phyloP scores from a whole-genome alignment of 441 rosid species.

The Erysimum pusillum region DNA sequence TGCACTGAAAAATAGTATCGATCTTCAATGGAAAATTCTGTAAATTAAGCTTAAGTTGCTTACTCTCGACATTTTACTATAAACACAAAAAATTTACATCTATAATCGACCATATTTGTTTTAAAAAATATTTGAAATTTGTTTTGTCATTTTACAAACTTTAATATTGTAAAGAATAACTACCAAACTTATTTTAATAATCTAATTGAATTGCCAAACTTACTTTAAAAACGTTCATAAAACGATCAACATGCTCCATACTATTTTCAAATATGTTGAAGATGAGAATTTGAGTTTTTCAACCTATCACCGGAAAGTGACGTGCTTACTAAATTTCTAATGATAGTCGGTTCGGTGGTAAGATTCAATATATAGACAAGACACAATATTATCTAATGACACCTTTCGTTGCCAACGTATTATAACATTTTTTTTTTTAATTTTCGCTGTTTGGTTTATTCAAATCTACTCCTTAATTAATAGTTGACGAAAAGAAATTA shows the following conservation, averaged over 20 bases:
- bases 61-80: not conserved
- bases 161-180: not conserved
- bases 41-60: not conserved
- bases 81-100: not conserved
- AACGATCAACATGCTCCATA: constrained; percentile 17
- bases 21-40: not conserved
- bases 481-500: not conserved
- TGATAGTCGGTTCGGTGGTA: constrained; percentile 8
- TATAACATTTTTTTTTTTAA: not conserved
- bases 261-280: not conserved
- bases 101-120: not conserved
- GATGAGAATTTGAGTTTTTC: constrained; percentile 19
- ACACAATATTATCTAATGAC: not conserved
- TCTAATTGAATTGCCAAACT: not conserved
- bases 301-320: constrained; percentile 3
- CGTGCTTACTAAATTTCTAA: not conserved
- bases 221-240: not conserved
- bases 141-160: not conserved
- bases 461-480: not conserved
- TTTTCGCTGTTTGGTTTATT: not conserved
- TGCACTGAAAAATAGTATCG: not conserved
- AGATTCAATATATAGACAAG: not conserved
- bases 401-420: not conserved
- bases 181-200: not conserved
- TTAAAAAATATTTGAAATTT: not conserved